Base-by-base conservation (phyloP, 1,139 yeast species). In the Taiozyma onychis region DNA sequence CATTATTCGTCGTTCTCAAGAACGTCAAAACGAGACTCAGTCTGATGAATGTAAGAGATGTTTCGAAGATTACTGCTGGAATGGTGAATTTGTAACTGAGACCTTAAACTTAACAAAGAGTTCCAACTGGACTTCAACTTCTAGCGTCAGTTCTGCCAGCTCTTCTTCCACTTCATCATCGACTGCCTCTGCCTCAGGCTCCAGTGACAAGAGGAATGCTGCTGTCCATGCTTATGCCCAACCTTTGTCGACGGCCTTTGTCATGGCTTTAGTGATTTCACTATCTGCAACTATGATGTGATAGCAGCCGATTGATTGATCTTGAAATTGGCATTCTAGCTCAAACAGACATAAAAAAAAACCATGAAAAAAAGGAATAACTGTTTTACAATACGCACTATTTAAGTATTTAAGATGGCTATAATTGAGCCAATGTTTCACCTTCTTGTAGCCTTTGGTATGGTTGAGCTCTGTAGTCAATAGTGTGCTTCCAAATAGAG, bases 61-160 rank as follows among this genome's bases (percentile, higher is more conserved):
- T 68, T 86, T 89, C 66, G 66, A 72, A 39, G 74, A 74, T 41
- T 89, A 89, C 69, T 90, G 97, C 68, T 90, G 97, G 96, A 80
- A 86, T 61, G 95, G 93, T 42, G 16, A 39, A 4, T 47, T 39
- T 39, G 43, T 30, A 28, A 27, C 45, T 6, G 34, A 39, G 11
- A 43, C 32, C 8, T 27, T 39, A 10, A 30, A 39, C 7, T 8
- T 32, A 1, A 32, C 44, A 11, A 10, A 16, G 4, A 47, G 50
- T 10, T 14, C 22, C 13, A 50, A 50, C 30, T 41, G 24, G 37
- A 50, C 52, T 21, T 50, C 52, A 3, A 21, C 46, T 24, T 16
- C 18, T n/a, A 34, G 18, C 28, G 26, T 28, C 8, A 37, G 26
- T 27, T 22, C 39, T 27, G 18, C 44, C 28, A 39, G 28, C 6